Base-by-base conservation (phyloP, 345 rosid genomes). In the Cardiospermum halicacabum region DNA sequence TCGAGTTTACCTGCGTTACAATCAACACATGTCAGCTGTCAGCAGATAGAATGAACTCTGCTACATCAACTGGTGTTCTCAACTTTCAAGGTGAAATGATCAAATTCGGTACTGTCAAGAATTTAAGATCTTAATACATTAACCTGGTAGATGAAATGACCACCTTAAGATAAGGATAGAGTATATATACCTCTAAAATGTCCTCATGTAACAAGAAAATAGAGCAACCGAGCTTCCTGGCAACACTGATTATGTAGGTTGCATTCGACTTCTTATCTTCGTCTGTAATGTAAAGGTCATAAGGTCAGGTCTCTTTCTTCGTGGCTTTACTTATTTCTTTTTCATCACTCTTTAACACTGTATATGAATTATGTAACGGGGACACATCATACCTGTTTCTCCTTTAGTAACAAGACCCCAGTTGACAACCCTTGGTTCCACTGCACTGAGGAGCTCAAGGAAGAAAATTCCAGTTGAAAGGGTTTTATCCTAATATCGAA, bases 201-300 rank as follows among this genome's bases (percentile, higher is more conserved):
- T 94, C 99, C 81, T 94, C 99, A 27, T 96, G 99, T 69, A 94
- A 79, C 83, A 94, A 77, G 87, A 94, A 94, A 68, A 94, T 89
- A 64, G 99, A 91, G 77, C 99, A 94, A 4, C 99, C 99, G 27
- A 94, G 96, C 85, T 94, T 94, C 36, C 97, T 69, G 10, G 97
- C 97, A 71, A 91, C 97, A 82, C 99, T 94, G 69, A 94, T 94
- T 30, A 85, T 94, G 69, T 94, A 94, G 28, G 92, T 94, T 37
- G 99, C 96, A 72, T 94, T 94, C 74, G 80, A 62, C 87, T 84
- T 94, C 93, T 85, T 94, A 22, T 94, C 97, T 74, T 94, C 97
- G 59, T 94, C 96, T 91, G 89, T 91, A 78, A 62, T 54, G 56
- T 65, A 43, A 67, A 58, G 53, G 53, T 26, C 67, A 68, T 12